A percentile compares a stretch with the other conserved stretches of the same genome.
Evolutionary conservation across 257 asterid species (phyloP).

Genomic region (Plantago elongata): DNA sequence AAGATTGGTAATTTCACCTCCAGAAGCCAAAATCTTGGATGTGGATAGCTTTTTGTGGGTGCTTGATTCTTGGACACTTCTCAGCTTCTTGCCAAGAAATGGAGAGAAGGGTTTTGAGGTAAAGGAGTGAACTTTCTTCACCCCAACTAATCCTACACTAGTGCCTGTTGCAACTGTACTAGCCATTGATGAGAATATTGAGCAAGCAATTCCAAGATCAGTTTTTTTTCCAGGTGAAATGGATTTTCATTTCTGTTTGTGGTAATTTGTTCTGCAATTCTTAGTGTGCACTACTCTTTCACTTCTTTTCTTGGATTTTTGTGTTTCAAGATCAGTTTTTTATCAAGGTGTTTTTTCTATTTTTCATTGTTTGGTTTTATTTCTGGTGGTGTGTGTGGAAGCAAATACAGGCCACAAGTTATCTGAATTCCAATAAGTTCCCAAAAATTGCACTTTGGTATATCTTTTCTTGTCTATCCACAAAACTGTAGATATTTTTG

Average conservation of each 20-base stretch:
- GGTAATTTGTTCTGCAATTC: not conserved
- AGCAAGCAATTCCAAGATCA: too few relatives aligned
- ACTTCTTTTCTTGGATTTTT: too few relatives aligned
- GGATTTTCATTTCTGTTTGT: not conserved
- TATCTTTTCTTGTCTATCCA: too few relatives aligned
- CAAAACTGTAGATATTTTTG: too few relatives aligned
- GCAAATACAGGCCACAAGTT: too few relatives aligned
- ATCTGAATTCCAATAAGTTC: too few relatives aligned
- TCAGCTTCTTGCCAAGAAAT: constrained; percentile 59
- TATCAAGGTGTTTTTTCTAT: not conserved
- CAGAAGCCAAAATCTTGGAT: constrained; percentile 43
- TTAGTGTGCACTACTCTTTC: not conserved
- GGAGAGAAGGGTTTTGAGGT: constrained; percentile 47
- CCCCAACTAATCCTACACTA: constrained; percentile 52
- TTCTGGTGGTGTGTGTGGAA: not conserved
- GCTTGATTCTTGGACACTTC: constrained; percentile 26
- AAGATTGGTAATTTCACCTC: constrained; percentile 37
- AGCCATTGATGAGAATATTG: constrained; percentile 33
- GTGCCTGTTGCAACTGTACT: constrained; percentile 43
- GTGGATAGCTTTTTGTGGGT: constrained; percentile 26
- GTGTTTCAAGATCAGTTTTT: too few relatives aligned
- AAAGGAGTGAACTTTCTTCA: constrained; percentile 38
- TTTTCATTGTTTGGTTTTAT: not conserved
- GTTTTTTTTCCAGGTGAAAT: too few relatives aligned
- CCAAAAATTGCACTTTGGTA: too few relatives aligned